These are phyloP conservation scores for Cucumis sativus DNA, from an alignment of 306 rosid genomes.

Conservation along the genomic window Cucumber_9930_V3 NC_026655.2:15917501-15918000, in stretches of 20 bases:
- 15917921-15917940: conserved; percentile 47
- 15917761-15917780: conserved; percentile 36
- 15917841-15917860: conserved; percentile 70
- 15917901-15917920: conserved; percentile 38
- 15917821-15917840: conserved; percentile 29
- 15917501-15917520: conserved; percentile 48
- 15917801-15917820: conserved; percentile 33
- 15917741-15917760: conserved; percentile 13
- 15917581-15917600: conserved; percentile 68
- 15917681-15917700: conserved; percentile 34
- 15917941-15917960: conserved; percentile 48
- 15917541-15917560: conserved; percentile 63
- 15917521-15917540: conserved; percentile 56
- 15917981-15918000: conserved; percentile 47
- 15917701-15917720: conserved; percentile 34
- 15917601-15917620: conserved; percentile 78
- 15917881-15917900: conserved; percentile 87
- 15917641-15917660: conserved; percentile 67
- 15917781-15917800: conserved; percentile 26
- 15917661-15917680: conserved; percentile 55
- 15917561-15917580: conserved; percentile 82
- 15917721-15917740: conserved; percentile 31
- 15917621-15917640: conserved; percentile 72
- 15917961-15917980: conserved; percentile 59
- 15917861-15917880: conserved; percentile 53